These are phyloP conservation scores for Scedosporium minutisporum DNA, from an alignment of 2,329 filamentous ascomycete species.

Conservation along the genomic window DNA sequence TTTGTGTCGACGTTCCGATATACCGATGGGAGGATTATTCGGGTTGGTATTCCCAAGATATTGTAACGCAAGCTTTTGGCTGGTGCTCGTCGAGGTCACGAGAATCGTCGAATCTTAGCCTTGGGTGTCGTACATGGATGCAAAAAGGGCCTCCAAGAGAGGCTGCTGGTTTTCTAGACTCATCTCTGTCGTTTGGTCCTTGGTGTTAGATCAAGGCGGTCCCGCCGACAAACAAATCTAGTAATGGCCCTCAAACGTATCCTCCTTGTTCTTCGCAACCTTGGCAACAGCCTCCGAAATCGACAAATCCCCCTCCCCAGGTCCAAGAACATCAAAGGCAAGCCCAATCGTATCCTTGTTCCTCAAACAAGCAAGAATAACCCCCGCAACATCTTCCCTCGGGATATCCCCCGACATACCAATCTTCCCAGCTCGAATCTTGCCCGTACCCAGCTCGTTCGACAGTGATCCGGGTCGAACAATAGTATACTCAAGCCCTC, in stretches of 20 bases:
- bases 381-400: conserved; percentile 33
- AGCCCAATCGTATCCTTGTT: conserved; percentile 28
- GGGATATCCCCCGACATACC: conserved; percentile 24
- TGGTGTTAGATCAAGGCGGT: too few species aligned
- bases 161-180: too few species aligned
- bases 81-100: too few species aligned
- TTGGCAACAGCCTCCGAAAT: conserved; percentile 27
- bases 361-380: conserved; percentile 29
- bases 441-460: conserved; percentile 26
- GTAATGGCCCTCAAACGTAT: conserved; percentile 20
- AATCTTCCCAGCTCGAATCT: conserved; percentile 30
- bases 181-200: too few species aligned
- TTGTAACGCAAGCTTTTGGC: too few species aligned
- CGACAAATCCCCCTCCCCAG: conserved; percentile 21
- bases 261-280: conserved; percentile 24
- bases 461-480: conserved; percentile 29
- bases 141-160: too few species aligned
- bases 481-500: conserved; percentile 34
- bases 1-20: not conserved
- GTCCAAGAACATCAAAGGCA: conserved; percentile 31
- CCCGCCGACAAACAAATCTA: conserved; percentile 2
- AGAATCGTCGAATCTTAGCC: too few species aligned
- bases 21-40: not conserved
- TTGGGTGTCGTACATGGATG: too few species aligned
- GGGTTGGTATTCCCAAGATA: too few species aligned